Percentiles rank a stretch among this genome's conserved stretches.
Evolutionary conservation across 768 basidiomycete species (phyloP).

Genomic region (Suillus clintonianus): DNA sequence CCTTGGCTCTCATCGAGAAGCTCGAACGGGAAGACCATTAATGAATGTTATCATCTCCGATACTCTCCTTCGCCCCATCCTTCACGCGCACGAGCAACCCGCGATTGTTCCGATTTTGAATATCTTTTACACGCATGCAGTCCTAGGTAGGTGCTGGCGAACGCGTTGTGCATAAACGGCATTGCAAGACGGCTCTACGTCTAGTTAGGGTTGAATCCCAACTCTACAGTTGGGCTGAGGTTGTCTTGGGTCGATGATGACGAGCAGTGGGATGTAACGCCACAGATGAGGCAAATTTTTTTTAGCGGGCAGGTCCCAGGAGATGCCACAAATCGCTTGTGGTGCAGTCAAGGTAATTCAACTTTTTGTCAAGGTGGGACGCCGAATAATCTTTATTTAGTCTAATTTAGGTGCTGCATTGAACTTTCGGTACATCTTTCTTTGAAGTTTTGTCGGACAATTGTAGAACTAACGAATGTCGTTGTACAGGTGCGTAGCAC

Average conservation of each 20-base stretch:
- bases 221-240: conserved; percentile 23
- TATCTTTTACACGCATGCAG: conserved; percentile 68
- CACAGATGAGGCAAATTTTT: too few relatives aligned
- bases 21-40: too few relatives aligned
- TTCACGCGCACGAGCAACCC: conserved; percentile 71
- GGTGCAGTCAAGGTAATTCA: conserved; percentile 68
- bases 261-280: not conserved
- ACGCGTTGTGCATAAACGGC: conserved; percentile 44
- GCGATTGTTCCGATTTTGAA: conserved; percentile 75
- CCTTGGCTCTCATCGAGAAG: too few relatives aligned
- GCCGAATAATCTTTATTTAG: conserved; percentile 35
- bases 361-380: not conserved
- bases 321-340: conserved; percentile 87
- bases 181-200: conserved; percentile 29
- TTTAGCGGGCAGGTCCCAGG: conserved; percentile 31
- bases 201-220: conserved; percentile 36
- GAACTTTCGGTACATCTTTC: conserved; percentile 70
- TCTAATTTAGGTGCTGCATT: conserved; percentile 60
- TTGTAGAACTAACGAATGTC: conserved; percentile 53
- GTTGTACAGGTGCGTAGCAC: conserved; percentile 29
- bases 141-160: conserved; percentile 77
- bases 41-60: too few relatives aligned
- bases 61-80: conserved; percentile 58
- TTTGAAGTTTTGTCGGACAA: conserved; percentile 65
- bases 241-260: conserved; percentile 52